A percentile compares a stretch with the other conserved stretches of the same genome.
Evolutionary conservation across 768 basidiomycete genomes (phyloP).

Genomic region (Amylocystis lapponica): DNA sequence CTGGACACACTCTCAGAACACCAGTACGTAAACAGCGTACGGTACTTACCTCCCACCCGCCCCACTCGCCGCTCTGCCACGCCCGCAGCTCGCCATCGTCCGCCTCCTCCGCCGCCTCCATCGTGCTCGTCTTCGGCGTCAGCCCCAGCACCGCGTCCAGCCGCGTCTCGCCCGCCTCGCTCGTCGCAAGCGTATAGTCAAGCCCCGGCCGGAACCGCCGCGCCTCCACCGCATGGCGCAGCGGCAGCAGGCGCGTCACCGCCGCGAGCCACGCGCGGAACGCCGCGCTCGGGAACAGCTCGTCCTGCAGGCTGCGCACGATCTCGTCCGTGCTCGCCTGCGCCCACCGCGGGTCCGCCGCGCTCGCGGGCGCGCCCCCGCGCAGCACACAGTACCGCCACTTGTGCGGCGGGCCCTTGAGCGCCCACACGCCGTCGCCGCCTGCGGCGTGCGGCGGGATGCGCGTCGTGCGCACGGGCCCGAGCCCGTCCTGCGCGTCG

Average conservation of each 20-base stretch:
- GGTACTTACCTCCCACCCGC: conserved; percentile 84
- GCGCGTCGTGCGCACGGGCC: conserved; percentile 38
- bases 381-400: conserved; percentile 83
- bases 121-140: conserved; percentile 52
- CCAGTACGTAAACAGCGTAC: neutral
- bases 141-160: conserved; percentile 84
- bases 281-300: conserved; percentile 71
- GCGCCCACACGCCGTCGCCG: conserved; percentile 46
- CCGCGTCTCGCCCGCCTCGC: conserved; percentile 73
- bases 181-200: conserved; percentile 92
- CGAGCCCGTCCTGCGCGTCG: conserved; percentile 61
- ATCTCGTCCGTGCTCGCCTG: conserved; percentile 51
- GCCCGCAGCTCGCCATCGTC: conserved; percentile 32
- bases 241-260: conserved; percentile 66
- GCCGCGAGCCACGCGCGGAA: conserved; percentile 87
- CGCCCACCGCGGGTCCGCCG: conserved; percentile 48
- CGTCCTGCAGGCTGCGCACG: conserved; percentile 64
- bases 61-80: conserved; percentile 76
- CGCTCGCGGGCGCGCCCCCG: conserved; percentile 22
- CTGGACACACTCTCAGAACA: conserved; percentile 37
- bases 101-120: conserved; percentile 22
- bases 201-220: conserved; percentile 87
- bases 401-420: conserved; percentile 90
- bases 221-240: conserved; percentile 71
- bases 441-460: conserved; percentile 72